A percentile compares a stretch with the other conserved stretches of the same genome.
Conservation (phyloP, 2,329 filamentous ascomycete genomes). For the Penicillium corylophilum region DNA sequence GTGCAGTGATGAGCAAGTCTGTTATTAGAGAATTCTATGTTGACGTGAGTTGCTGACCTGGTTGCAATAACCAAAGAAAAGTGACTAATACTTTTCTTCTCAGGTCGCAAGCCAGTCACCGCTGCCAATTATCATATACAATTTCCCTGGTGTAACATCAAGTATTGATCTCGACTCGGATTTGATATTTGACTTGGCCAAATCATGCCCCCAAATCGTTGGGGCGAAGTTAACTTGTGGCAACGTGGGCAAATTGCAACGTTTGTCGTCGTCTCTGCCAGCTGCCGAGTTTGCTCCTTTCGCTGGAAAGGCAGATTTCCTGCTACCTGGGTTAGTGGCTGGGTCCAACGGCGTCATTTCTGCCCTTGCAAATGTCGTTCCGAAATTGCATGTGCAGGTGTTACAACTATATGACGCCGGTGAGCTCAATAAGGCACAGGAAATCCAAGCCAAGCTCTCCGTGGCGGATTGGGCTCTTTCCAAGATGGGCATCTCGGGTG, state of each 20-base stretch:
- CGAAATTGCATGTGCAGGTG: slow-evolving; percentile 72
- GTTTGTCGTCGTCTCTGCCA: slow-evolving; percentile 46
- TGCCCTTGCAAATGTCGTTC: slow-evolving; percentile 76
- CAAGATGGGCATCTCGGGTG: slow-evolving; percentile 73
- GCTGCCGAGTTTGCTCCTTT: slow-evolving; percentile 68
- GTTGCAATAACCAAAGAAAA: too few species aligned
- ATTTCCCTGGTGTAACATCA: slow-evolving; percentile 59
- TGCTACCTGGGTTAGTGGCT: slow-evolving; percentile 69
- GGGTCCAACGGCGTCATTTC: slow-evolving; percentile 78
- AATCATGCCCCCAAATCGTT: slow-evolving; percentile 56
- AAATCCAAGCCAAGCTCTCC: slow-evolving; percentile 68
- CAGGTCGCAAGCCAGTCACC: slow-evolving; percentile 53
- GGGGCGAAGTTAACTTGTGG: slow-evolving; percentile 66
- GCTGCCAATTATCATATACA: slow-evolving; percentile 63
- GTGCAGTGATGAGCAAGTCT: slow-evolving; percentile 62
- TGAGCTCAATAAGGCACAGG: slow-evolving; percentile 67
- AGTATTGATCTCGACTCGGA: slow-evolving; percentile 63
- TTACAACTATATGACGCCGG: slow-evolving; percentile 71
- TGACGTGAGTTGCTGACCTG: slow-evolving; percentile 24
- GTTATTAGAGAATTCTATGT: slow-evolving; percentile 60
- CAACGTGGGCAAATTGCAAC: slow-evolving; percentile 63
- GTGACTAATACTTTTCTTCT: neutral
- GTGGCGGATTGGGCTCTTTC: slow-evolving; percentile 76
- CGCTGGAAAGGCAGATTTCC: slow-evolving; percentile 79
- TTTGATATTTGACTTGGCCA: slow-evolving; percentile 52